These are phyloP conservation scores for Eimeria maxima DNA, from an alignment of 169 alveolate genomes.

Conservation along the genomic window DNA sequence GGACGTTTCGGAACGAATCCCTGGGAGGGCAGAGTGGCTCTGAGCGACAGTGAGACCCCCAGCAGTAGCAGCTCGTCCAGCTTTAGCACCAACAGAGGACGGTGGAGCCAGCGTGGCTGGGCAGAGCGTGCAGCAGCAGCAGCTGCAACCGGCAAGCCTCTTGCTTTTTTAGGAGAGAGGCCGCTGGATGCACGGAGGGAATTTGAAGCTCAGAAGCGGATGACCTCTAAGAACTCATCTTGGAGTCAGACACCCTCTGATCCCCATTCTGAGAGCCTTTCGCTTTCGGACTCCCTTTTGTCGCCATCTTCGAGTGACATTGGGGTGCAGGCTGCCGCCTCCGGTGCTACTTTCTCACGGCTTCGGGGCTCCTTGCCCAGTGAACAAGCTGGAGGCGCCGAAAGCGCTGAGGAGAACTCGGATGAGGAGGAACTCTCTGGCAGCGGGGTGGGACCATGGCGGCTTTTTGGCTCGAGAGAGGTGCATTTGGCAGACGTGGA, in stretches of 20 bases:
- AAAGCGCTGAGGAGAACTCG: constrained; percentile 31
- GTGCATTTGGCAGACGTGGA: constrained; percentile 45
- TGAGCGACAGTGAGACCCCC: constrained; percentile 59
- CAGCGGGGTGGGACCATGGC: not conserved
- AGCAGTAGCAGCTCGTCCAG: constrained; percentile 39
- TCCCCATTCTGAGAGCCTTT: constrained; percentile 23
- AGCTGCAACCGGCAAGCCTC: constrained; percentile 71
- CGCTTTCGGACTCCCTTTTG: constrained; percentile 39
- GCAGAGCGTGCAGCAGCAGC: constrained; percentile 77
- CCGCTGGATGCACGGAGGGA: constrained; percentile 28
- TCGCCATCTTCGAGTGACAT: constrained; percentile 44
- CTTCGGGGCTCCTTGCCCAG: not conserved
- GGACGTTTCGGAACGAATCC: constrained; percentile 68
- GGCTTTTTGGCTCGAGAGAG: constrained; percentile 25
- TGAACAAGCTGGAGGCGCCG: constrained; percentile 12
- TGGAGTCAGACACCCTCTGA: constrained; percentile 11
- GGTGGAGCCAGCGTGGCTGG: constrained; percentile 65
- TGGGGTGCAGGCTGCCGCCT: not conserved
- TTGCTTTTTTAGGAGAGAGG: constrained; percentile 59
- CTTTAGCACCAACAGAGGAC: not conserved
- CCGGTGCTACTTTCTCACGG: not conserved
- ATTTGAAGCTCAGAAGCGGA: constrained; percentile 43
- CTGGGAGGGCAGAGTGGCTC: constrained; percentile 52
- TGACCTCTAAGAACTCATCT: constrained; percentile 45
- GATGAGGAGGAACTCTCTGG: constrained; percentile 23